phyloP scores from a whole-genome alignment of 2,329 filamentous ascomycete species.

The Orbilia javanica region DNA sequence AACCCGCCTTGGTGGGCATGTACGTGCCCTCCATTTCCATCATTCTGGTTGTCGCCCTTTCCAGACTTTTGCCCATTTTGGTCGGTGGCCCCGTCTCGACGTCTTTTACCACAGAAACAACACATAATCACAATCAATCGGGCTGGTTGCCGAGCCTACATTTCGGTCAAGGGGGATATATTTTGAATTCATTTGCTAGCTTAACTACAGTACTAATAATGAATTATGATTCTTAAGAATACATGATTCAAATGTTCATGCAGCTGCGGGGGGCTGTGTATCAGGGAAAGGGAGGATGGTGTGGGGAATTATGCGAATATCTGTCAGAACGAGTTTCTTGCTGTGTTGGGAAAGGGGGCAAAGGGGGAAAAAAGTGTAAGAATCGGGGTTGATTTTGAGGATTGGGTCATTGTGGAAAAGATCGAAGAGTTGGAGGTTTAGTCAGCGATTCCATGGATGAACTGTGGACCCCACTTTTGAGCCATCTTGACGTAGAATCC shows the following conservation, averaged over 20 bases:
- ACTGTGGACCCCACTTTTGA: slow-evolving; percentile 39
- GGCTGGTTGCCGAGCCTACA: too few relatives aligned
- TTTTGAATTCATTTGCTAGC: neutral
- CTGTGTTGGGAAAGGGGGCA: neutral
- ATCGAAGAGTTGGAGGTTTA: neutral
- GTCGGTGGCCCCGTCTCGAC: slow-evolving; percentile 30
- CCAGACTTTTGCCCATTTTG: slow-evolving; percentile 36
- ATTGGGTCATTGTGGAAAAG: neutral
- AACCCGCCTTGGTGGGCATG: neutral
- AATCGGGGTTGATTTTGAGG: neutral
- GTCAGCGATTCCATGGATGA: slow-evolving; percentile 37
- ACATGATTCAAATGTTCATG: neutral
- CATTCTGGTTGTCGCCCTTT: slow-evolving; percentile 10
- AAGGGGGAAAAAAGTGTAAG: neutral
- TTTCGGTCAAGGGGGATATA: neutral
- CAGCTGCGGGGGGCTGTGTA: neutral
- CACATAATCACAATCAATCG: neutral
- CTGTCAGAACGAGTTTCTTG: neutral
- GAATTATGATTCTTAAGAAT: neutral
- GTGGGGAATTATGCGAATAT: neutral
- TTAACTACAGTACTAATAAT: slow-evolving; percentile 4
- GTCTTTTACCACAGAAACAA: slow-evolving; percentile 31
- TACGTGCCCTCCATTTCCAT: neutral
- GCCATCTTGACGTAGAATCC: slow-evolving; percentile 48
- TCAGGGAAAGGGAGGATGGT: neutral